Evolutionary conservation across 2,329 filamentous ascomycete genomes (phyloP), one percentile per base, ranked within the genome.

Genomic region (Pyricularia grisea): DNA sequence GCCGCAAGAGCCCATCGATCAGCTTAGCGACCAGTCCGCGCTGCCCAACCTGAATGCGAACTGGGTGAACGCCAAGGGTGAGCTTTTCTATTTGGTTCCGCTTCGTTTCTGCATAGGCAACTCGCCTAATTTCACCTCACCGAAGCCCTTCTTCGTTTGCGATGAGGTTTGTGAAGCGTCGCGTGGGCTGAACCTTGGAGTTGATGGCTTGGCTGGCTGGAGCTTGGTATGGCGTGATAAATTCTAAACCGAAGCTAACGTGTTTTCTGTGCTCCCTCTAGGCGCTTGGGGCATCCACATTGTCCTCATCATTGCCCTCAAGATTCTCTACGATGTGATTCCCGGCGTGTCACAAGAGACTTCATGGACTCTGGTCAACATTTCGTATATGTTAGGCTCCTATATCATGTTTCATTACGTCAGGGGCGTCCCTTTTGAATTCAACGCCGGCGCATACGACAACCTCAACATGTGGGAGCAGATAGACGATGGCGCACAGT

Each of bases 381-480:
- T 98, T 80, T 93, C 93, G 67, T 99, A 99, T 86, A 98, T 98
- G 94, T 92, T 95, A 76, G 94, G 93, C 76, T 97, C 94, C 61
- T 99, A 98, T 80, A 88, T 99, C 80, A 99, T 99, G 95, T 99
- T 99, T 82, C 95, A 99, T 82, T 97, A 93, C 85, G 95, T 99
- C 74, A 93, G 94, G 77, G 95, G 95, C 74, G 93, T 98, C 65
- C 95, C 95, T 6, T 99, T 99, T 78, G 95, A 99, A 80, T 99
- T 99, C 86, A 99, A 99, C 78, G 91, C 92, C 69, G 95, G 95
- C 70, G 95, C 95, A 74, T 99, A 98, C 80, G 95, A 99, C 85
- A 98, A 99, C 80, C 86, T 99, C 77, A 99, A 98, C 83, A 98
- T 99, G 95, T 99, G 95, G 95, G 95, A 99, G 83, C 95, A 99